Evolutionary conservation across 495 filamentous ascomycete genomes (phyloP).

Genomic region (Aspergillus leporis): DNA sequence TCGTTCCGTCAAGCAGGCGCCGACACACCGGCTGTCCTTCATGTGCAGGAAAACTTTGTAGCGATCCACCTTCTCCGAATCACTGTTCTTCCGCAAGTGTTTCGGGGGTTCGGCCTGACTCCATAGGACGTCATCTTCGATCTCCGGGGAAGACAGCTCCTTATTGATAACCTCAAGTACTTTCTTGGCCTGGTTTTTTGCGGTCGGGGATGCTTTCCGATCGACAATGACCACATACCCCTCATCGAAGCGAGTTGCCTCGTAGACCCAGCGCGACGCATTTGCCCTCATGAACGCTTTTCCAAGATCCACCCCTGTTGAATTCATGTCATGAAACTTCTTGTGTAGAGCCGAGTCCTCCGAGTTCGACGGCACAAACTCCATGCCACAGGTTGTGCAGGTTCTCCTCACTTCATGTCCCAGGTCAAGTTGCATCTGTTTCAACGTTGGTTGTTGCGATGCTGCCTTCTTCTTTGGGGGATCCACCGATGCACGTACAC

Average conservation of each 20-base stretch:
- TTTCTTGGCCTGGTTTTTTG: slow-evolving; percentile 58
- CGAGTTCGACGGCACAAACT: slow-evolving; percentile 65
- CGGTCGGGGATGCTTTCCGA: slow-evolving; percentile 51
- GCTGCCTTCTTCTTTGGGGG: slow-evolving; percentile 33
- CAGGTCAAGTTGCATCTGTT: slow-evolving; percentile 68
- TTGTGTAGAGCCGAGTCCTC: slow-evolving; percentile 66
- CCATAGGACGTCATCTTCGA: slow-evolving; percentile 62
- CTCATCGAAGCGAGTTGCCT: slow-evolving; percentile 47
- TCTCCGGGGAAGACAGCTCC: slow-evolving; percentile 64
- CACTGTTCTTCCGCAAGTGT: slow-evolving; percentile 30
- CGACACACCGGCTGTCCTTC: slow-evolving; percentile 63
- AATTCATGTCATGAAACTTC: slow-evolving; percentile 67
- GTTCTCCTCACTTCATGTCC: slow-evolving; percentile 58
- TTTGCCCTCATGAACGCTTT: slow-evolving; percentile 54
- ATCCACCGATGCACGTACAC: slow-evolving; percentile 44
- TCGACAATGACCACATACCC: slow-evolving; percentile 59
- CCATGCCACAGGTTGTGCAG: slow-evolving; percentile 70
- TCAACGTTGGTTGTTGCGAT: slow-evolving; percentile 42
- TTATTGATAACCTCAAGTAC: slow-evolving; percentile 67
- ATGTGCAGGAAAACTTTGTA: slow-evolving; percentile 68
- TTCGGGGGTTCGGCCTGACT: slow-evolving; percentile 45
- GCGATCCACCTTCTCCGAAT: slow-evolving; percentile 50
- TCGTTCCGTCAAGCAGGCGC: slow-evolving; percentile 64
- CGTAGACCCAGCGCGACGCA: slow-evolving; percentile 48
- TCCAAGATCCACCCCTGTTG: slow-evolving; percentile 63